Percentiles rank a stretch among this genome's conserved stretches.
Conservation (phyloP, 1,284 basidiomycete species). For the Athelia sp. region DNA sequence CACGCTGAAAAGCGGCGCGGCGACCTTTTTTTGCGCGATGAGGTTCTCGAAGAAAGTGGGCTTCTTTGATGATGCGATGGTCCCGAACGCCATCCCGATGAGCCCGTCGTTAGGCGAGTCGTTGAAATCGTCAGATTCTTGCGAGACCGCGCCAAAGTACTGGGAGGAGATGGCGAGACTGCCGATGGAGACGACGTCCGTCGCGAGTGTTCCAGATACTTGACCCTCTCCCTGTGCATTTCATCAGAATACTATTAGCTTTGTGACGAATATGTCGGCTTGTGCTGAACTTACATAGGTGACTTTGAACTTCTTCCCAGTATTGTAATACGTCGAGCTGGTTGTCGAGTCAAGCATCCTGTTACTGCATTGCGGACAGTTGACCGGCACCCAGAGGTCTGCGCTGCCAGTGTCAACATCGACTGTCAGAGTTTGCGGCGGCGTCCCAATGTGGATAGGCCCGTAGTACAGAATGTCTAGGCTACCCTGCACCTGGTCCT, state of each 20-base stretch:
- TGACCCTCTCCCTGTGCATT: slow-evolving; percentile 41
- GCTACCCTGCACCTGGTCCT: slow-evolving; percentile 29
- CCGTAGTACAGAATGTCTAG: slow-evolving; percentile 52
- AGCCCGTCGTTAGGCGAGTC: slow-evolving; percentile 46
- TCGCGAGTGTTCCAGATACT: slow-evolving; percentile 39
- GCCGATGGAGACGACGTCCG: slow-evolving; percentile 45
- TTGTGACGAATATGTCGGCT: no score
- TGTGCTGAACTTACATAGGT: slow-evolving; percentile 48
- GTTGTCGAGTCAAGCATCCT: slow-evolving; percentile 29
- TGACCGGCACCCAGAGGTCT: slow-evolving; percentile 48
- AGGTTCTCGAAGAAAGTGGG: slow-evolving; percentile 64
- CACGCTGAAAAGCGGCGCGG: slow-evolving; percentile 50
- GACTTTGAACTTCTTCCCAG: slow-evolving; percentile 36
- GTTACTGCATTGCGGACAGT: slow-evolving; percentile 34
- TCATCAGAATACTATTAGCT: slow-evolving; percentile 10
- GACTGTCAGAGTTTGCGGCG: slow-evolving; percentile 37
- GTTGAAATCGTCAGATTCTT: slow-evolving; percentile 38
- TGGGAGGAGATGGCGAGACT: slow-evolving; percentile 38
- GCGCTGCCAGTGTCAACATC: slow-evolving; percentile 60
- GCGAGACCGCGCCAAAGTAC: slow-evolving; percentile 41
- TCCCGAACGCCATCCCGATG: slow-evolving; percentile 53
- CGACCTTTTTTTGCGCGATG: slow-evolving; percentile 35
- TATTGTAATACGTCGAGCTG: slow-evolving; percentile 37
- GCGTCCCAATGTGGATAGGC: slow-evolving; percentile 39
- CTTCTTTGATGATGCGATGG: slow-evolving; percentile 38